These are phyloP conservation scores for Alternaria viburni DNA, from an alignment of 2,329 filamentous ascomycete species.

Conservation along the genomic window DNA sequence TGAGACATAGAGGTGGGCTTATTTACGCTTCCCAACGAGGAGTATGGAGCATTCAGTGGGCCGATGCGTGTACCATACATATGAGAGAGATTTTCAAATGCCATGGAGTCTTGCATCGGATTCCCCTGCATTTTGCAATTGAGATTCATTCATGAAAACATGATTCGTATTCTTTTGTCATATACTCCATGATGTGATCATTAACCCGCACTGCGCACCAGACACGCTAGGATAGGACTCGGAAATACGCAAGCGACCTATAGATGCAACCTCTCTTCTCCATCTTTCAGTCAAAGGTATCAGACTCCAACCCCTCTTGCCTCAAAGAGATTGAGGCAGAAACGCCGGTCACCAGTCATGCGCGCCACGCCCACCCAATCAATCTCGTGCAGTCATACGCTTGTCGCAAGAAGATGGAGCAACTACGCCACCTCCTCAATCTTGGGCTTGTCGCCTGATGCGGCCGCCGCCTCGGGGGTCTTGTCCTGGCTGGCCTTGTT, in stretches of 20 bases:
- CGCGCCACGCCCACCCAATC: constrained; percentile 2
- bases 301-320: constrained; percentile 2
- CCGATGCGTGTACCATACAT: background rate
- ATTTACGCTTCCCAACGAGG: too few relatives aligned
- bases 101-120: background rate
- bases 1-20: background rate
- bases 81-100: background rate
- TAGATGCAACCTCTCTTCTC: constrained; percentile 1
- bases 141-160: background rate
- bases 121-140: background rate
- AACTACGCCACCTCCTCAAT: constrained; percentile 54
- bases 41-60: too few relatives aligned
- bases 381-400: constrained; percentile 13
- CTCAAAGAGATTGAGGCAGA: constrained; percentile 8
- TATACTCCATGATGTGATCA: constrained; percentile 20
- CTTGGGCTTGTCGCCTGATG: constrained; percentile 48
- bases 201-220: constrained; percentile 18
- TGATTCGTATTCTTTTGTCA: constrained; percentile 20
- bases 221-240: constrained; percentile 6
- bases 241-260: constrained; percentile 2
- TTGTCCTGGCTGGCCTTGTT: constrained; percentile 27
- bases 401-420: constrained; percentile 17
- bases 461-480: constrained; percentile 33
- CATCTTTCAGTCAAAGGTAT: constrained; percentile 3
- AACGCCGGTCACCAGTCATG: constrained; percentile 11